These are phyloP conservation scores for Naganishia albida DNA, from an alignment of 1,284 basidiomycete genomes.

Conservation along the genomic window DNA sequence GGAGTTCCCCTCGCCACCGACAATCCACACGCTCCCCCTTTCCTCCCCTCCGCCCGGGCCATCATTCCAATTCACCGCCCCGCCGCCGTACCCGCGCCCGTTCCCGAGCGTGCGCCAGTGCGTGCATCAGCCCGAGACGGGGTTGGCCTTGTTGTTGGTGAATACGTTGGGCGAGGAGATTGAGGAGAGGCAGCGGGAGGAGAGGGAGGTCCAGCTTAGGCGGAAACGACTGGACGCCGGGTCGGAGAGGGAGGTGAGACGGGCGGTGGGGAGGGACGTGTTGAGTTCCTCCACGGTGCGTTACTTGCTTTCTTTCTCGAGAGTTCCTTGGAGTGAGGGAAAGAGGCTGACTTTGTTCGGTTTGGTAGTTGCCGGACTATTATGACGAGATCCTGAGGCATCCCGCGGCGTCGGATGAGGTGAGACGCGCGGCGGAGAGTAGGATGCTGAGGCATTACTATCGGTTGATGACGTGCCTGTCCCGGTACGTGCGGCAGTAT, in stretches of 20 bases:
- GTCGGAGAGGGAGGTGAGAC: conserved; percentile 66
- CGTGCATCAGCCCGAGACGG: conserved; percentile 55
- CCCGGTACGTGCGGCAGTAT: conserved; percentile 15
- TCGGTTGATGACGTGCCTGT: conserved; percentile 32
- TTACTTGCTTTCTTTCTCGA: neutral
- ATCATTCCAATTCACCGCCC: conserved; percentile 55
- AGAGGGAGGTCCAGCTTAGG: conserved; percentile 71
- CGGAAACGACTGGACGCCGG: conserved; percentile 70
- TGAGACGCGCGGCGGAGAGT: conserved; percentile 68
- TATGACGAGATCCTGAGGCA: conserved; percentile 77
- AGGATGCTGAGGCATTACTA: conserved; percentile 62
- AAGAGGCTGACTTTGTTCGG: neutral
- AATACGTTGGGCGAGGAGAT: conserved; percentile 63
- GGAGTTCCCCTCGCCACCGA: conserved; percentile 69
- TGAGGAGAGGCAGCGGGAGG: conserved; percentile 62
- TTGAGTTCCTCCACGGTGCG: conserved; percentile 63
- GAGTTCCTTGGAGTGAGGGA: too few species aligned
- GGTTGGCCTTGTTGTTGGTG: conserved; percentile 68
- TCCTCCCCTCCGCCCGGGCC: conserved; percentile 56
- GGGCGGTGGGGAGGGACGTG: conserved; percentile 64
- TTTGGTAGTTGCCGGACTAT: conserved; percentile 63
- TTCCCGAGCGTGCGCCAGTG: conserved; percentile 66
- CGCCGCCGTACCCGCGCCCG: conserved; percentile 54
- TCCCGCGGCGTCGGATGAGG: conserved; percentile 69
- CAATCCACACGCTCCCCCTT: conserved; percentile 57